Evolutionary conservation across 2,329 filamentous ascomycete species (phyloP).

Genomic region (Colletotrichum abscissum): DNA sequence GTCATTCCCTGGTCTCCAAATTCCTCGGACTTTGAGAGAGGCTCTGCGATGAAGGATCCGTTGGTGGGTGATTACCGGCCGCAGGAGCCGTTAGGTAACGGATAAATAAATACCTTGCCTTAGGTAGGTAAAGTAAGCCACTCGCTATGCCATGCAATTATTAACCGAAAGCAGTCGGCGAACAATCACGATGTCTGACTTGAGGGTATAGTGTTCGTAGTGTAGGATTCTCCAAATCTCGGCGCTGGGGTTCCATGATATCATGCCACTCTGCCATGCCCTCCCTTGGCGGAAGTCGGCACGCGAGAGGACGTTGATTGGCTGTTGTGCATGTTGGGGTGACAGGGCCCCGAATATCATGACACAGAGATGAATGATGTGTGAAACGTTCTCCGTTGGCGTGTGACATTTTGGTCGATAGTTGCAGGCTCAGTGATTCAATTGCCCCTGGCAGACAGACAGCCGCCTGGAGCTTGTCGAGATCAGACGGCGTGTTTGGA

Average conservation of each 20-base stretch:
- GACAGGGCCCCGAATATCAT: slow-evolving; percentile 18
- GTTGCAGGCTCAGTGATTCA: background rate
- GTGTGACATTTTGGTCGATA: background rate
- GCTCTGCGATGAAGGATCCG: background rate
- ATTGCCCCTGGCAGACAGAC: slow-evolving; percentile 7
- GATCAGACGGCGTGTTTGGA: slow-evolving; percentile 20
- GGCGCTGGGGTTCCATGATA: slow-evolving; percentile 30
- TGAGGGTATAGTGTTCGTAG: background rate
- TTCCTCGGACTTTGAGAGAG: background rate
- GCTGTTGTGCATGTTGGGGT: slow-evolving; percentile 1
- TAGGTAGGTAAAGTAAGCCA: background rate
- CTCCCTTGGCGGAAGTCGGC: slow-evolving; percentile 35
- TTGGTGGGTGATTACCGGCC: background rate
- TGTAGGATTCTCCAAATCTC: slow-evolving; percentile 12
- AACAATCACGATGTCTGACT: background rate
- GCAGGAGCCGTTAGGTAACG: background rate
- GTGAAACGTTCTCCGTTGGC: slow-evolving; percentile 33
- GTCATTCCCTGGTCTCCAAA: slow-evolving; percentile 2
- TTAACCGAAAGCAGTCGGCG: background rate
- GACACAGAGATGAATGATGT: slow-evolving; percentile 34
- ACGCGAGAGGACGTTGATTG: slow-evolving; percentile 23
- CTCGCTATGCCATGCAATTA: background rate
- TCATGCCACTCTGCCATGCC: slow-evolving; percentile 27
- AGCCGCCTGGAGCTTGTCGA: background rate
- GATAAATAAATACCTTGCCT: background rate